Conservation (phyloP, 805 yeast species). For the Hanseniaspora mollemarum region DNA sequence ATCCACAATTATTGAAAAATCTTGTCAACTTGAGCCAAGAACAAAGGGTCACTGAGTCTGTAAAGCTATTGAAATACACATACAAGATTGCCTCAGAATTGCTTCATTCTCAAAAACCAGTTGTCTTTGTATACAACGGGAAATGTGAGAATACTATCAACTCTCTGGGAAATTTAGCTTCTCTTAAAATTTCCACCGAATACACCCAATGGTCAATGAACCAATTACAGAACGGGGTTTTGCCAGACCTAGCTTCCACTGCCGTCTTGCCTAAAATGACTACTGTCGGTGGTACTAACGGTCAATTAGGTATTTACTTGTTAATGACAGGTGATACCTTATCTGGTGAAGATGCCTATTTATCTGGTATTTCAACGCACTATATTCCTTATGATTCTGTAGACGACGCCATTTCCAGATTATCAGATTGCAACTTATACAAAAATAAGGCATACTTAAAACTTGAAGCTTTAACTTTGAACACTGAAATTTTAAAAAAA, state of each 20-base stretch:
- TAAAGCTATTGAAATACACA: background rate
- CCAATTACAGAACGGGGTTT: constrained; percentile 90
- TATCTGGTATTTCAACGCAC: constrained; percentile 83
- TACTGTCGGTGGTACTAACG: constrained; percentile 37
- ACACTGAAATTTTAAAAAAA: constrained; percentile 20
- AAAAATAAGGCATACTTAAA: constrained; percentile 23
- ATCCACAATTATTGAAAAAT: background rate
- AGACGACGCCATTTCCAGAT: constrained; percentile 49
- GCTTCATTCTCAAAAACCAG: constrained; percentile 48
- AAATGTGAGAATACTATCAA: constrained; percentile 98
- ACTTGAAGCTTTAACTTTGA: constrained; percentile 23
- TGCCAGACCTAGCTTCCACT: constrained; percentile 91
- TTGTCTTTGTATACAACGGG: constrained; percentile 78
- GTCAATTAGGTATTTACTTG: constrained; percentile 70
- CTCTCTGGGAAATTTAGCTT: constrained; percentile 79
- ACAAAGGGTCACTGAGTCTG: background rate
- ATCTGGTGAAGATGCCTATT: constrained; percentile 66
- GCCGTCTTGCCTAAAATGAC: constrained; percentile 69
- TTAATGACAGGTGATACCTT: constrained; percentile 78
- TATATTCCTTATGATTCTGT: constrained; percentile 61
- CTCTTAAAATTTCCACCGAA: constrained; percentile 89
- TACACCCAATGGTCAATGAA: constrained; percentile 93
- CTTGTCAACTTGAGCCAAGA: background rate
- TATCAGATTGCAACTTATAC: constrained; percentile 44
- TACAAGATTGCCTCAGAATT: background rate